Evolutionary conservation across 768 basidiomycete species (phyloP).

Genomic region (Lactarius akahatsu): DNA sequence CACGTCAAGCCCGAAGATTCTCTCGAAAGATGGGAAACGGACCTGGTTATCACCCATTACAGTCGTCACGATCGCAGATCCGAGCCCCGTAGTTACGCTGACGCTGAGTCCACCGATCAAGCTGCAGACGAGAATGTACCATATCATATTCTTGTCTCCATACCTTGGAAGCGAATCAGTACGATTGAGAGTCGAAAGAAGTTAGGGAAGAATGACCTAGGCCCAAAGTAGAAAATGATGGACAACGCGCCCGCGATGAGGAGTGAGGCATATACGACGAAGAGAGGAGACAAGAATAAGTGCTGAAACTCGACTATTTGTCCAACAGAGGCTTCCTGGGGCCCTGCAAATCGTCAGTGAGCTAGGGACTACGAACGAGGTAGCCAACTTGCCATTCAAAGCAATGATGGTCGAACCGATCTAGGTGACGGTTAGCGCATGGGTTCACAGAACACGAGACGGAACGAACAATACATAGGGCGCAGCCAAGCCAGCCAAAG

Average conservation of each 20-base stretch:
- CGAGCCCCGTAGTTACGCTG: slow-evolving; percentile 91
- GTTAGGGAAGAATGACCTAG: slow-evolving; percentile 46
- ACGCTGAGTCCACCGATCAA: slow-evolving; percentile 96
- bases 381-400: slow-evolving; percentile 61
- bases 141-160: slow-evolving; percentile 91
- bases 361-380: slow-evolving; percentile 28
- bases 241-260: slow-evolving; percentile 63
- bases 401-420: slow-evolving; percentile 88
- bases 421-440: slow-evolving; percentile 37
- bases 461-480: slow-evolving; percentile 76
- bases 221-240: slow-evolving; percentile 83
- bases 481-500: slow-evolving; percentile 97
- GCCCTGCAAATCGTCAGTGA: slow-evolving; percentile 45
- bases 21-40: slow-evolving; percentile 28
- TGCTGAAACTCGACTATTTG: slow-evolving; percentile 70
- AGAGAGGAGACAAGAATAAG: slow-evolving; percentile 81
- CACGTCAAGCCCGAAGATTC: slow-evolving; percentile 15
- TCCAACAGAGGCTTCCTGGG: slow-evolving; percentile 66
- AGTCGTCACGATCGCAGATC: slow-evolving; percentile 83
- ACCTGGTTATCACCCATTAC: slow-evolving; percentile 78
- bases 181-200: slow-evolving; percentile 6
- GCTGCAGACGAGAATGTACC: slow-evolving; percentile 93
- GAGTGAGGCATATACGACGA: slow-evolving; percentile 66
- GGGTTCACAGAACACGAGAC: neutral
- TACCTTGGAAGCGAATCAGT: slow-evolving; percentile 45